Evolutionary conservation across 2,329 filamentous ascomycete species (phyloP).

Genomic region (Fusarium coicis): DNA sequence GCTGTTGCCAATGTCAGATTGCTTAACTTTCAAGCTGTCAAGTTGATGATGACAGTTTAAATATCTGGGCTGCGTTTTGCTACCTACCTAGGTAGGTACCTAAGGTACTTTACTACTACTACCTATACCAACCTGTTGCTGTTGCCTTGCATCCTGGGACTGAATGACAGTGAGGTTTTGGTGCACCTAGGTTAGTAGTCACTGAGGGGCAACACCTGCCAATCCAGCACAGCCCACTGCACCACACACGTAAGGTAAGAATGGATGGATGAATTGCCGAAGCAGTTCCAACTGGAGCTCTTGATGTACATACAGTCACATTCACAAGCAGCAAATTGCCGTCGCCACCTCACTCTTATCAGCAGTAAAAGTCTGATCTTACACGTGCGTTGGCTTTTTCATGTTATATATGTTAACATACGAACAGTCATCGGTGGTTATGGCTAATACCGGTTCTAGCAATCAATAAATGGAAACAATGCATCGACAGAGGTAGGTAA

Average conservation of each 20-base stretch:
- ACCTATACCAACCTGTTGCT: not conserved
- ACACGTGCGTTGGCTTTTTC: not conserved
- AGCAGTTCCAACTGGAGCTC: not conserved
- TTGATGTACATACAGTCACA: not conserved
- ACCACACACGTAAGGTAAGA: slow-evolving; percentile 1
- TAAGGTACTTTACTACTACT: not conserved
- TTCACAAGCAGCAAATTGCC: not conserved
- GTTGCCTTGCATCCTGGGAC: slow-evolving; percentile 38
- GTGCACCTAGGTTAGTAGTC: not conserved
- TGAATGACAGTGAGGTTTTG: slow-evolving; percentile 18
- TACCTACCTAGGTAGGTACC: no score
- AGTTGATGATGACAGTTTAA: slow-evolving; percentile 12
- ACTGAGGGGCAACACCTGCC: not conserved
- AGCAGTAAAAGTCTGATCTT: not conserved
- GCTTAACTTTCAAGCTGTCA: not conserved
- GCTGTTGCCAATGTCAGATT: slow-evolving; percentile 5
- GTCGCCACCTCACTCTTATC: not conserved
- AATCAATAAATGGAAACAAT: not conserved
- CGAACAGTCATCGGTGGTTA: not conserved
- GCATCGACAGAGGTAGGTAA: slow-evolving; percentile 22
- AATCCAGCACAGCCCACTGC: not conserved
- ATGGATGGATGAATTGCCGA: not conserved
- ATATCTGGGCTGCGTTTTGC: not conserved
- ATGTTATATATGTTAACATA: not conserved
- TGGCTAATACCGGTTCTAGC: not conserved